Evolutionary conservation across 371 early-diverging fungal genomes (phyloP), one percentile per base, ranked within the genome.

Genomic region (Neoconidiobolus thromboides): DNA sequence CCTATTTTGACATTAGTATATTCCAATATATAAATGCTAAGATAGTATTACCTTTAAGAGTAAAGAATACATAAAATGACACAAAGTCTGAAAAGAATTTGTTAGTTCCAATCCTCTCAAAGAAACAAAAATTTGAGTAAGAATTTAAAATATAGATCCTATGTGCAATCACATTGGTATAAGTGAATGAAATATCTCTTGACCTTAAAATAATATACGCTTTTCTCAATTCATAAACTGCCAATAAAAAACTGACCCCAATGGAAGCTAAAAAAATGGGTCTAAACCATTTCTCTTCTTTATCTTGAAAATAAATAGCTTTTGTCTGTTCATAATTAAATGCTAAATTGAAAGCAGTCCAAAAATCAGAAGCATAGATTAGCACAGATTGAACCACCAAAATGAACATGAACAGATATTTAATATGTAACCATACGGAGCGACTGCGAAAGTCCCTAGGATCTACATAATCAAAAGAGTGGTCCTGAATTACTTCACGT

Each of bases 1-100:
- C 83, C 83, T 80, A 64, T 43, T 36, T 14, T 26, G 14, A 3
- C 14, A 15, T 12, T 42, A 43, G 39, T 7, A 7, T 61, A 3
- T 15, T 7, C 14, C 15, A 36, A 41, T 47, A 41, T 12, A 9
- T 9, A 26, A 49, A 7, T 36, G 14, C 37, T 51, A 51, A n/a
- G 0, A 26, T 14, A 36, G 37, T 12, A 43, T 54, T 73, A 80
- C 87, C 85, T 73, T 86, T 84, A 58, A 90, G 77, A 6, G 79
- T 75, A 68, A 87, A 90, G 68, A 86, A 92, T 12, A 88, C 85
- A 71, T 79, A 91, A 68, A 89, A 89, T n/a, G 90, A 87, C 5
- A 85, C 54, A 1, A 72, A 67, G 62, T 93, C 93, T 6, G 73
- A 73, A 42, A 64, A 62, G 66, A 73, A 82, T 40, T 78, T 73